Percentiles rank a stretch among this genome's conserved stretches.
Evolutionary conservation across 306 rosid species (phyloP).

Genomic region (Alnus glutinosa): DNA sequence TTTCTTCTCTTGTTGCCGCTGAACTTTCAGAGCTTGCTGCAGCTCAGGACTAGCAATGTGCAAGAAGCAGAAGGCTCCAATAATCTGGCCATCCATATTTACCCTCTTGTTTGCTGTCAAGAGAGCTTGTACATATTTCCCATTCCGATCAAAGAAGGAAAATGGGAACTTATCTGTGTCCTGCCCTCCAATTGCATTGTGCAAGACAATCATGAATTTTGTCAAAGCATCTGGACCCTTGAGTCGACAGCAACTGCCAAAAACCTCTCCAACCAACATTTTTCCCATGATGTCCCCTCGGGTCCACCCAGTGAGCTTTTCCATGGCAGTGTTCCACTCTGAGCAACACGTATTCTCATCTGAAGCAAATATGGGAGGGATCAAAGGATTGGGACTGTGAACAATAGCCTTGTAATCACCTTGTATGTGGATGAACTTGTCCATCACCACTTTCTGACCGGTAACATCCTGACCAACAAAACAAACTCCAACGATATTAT

Average conservation of each 20-base stretch:
- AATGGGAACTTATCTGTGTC: constrained; percentile 80
- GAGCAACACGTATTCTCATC: constrained; percentile 95
- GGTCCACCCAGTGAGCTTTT: constrained; percentile 90
- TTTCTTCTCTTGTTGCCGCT: constrained; percentile 80
- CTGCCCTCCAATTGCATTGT: constrained; percentile 81
- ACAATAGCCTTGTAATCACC: constrained; percentile 95
- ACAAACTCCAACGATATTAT: constrained; percentile 91
- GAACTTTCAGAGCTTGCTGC: constrained; percentile 76
- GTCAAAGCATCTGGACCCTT: constrained; percentile 88
- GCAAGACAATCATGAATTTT: constrained; percentile 95
- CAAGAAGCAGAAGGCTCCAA: constrained; percentile 96
- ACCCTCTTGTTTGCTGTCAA: constrained; percentile 92
- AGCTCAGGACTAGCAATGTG: constrained; percentile 86
- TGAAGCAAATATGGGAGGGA: constrained; percentile 97
- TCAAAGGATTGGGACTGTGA: constrained; percentile 90
- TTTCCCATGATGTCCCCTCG: constrained; percentile 73
- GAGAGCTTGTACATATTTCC: constrained; percentile 77
- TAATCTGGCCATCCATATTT: constrained; percentile 69
- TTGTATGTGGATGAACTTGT: constrained; percentile 92
- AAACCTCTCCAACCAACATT: constrained; percentile 92
- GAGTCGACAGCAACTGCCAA: constrained; percentile 83
- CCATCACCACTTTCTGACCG: constrained; percentile 92
- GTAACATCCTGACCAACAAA: constrained; percentile 99
- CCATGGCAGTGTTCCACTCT: constrained; percentile 99
- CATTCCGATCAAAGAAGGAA: constrained; percentile 72